These are phyloP conservation scores for Penicillium waksmanii DNA, from an alignment of 495 filamentous ascomycete species.

Conservation along the genomic window DNA sequence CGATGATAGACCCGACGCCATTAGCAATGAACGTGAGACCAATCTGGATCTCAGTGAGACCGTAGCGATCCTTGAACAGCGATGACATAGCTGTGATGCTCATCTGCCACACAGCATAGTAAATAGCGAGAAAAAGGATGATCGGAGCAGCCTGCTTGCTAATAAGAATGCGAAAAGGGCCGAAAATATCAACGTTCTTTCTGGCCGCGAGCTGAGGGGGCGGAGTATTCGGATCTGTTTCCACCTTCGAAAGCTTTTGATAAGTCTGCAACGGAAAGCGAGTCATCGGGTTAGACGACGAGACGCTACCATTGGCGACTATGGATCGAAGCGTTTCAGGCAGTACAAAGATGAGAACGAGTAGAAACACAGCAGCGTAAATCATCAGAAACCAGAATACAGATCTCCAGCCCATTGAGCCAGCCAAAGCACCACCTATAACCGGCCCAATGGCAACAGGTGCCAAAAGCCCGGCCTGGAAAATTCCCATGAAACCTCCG, in stretches of 20 bases:
- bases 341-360: constrained; percentile 43
- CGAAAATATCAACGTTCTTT: constrained; percentile 37
- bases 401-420: constrained; percentile 55
- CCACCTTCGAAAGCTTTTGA: constrained; percentile 23
- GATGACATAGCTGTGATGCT: constrained; percentile 57
- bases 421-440: constrained; percentile 56
- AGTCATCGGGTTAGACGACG: constrained; percentile 24
- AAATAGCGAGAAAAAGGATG: constrained; percentile 53
- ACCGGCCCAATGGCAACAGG: constrained; percentile 57
- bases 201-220: constrained; percentile 20
- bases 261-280: constrained; percentile 37
- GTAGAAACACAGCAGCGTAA: constrained; percentile 47
- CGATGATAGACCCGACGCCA: constrained; percentile 54
- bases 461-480: constrained; percentile 51
- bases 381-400: constrained; percentile 63
- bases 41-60: constrained; percentile 48
- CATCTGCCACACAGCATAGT: constrained; percentile 62
- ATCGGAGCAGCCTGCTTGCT: constrained; percentile 48
- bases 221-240: constrained; percentile 14
- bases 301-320: constrained; percentile 54
- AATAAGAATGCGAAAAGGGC: constrained; percentile 50
- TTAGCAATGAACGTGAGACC: constrained; percentile 57
- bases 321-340: constrained; percentile 59
- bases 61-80: constrained; percentile 49
- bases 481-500: constrained; percentile 60